Evolutionary conservation across 805 yeast species (phyloP).

Genomic region (Lachancea kluyveri): DNA sequence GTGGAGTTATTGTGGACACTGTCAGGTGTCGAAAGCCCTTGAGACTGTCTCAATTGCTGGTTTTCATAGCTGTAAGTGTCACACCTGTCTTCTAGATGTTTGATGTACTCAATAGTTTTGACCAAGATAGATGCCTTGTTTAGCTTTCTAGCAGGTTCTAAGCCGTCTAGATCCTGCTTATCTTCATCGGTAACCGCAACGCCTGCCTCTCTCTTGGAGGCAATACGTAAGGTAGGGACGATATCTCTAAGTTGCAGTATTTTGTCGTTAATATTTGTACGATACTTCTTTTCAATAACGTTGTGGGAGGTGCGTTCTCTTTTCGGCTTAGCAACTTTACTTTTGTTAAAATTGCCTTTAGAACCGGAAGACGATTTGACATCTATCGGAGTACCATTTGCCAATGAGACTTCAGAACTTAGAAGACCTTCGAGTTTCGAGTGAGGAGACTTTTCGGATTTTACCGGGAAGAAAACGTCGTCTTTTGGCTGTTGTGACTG

Average conservation of each 20-base stretch:
- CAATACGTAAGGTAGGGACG: constrained; percentile 55
- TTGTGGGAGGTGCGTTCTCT: constrained; percentile 62
- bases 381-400: too few species aligned
- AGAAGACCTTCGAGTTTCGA: too few species aligned
- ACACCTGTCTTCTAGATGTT: constrained; percentile 62
- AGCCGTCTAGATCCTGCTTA: constrained; percentile 58
- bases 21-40: constrained; percentile 16
- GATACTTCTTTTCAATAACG: constrained; percentile 64
- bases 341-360: not conserved
- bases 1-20: constrained; percentile 16
- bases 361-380: not conserved
- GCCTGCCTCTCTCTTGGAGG: constrained; percentile 39
- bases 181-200: constrained; percentile 51
- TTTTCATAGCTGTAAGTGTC: constrained; percentile 44
- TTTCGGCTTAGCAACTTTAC: constrained; percentile 19
- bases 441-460: not conserved
- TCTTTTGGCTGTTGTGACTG: constrained; percentile 3
- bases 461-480: not conserved
- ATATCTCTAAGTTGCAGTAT: constrained; percentile 57
- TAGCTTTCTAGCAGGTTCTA: constrained; percentile 68
- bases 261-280: constrained; percentile 66
- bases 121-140: constrained; percentile 72
- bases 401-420: too few species aligned
- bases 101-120: constrained; percentile 73
- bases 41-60: constrained; percentile 28